Base-by-base conservation (phyloP, 768 basidiomycete species). In the Lactarius akahatsu region DNA sequence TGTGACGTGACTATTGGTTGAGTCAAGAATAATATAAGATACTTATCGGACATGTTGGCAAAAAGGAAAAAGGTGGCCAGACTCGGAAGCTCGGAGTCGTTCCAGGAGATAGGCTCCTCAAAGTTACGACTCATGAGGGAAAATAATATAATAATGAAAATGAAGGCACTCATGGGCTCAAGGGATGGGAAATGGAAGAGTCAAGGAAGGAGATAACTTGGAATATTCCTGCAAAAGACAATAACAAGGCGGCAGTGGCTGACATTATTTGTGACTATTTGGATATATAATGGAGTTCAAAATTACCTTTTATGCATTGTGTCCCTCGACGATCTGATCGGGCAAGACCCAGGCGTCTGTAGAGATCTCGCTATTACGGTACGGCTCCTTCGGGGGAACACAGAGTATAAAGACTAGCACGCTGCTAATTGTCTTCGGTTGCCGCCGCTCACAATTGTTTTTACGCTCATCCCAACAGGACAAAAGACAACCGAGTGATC, bases 241-340 rank as follows among this genome's bases (percentile, higher is more conserved):
- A 70, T 70, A 70, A 62, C 56, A 57, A 59, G 69, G 69, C 63
- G 69, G 67, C 68, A 62, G 67, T 68, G 69, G 69, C 69, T 64
- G 61, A 67, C 57, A 56, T 30, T 70, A 59, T 70, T 70, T 65
- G 16, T 13, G 9, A 0, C 0, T 69, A 13, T 70, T 70, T 70
- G 67, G 30, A 0, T 23, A 40, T 43, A 45, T 62, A 70, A 70
- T 70, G 70, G 68, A 70, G 57, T 45, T 7, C 54, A 41, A 60
- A 50, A 2, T 47, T 61, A 3, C 69, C 67, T 23, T 41, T 59
- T 65, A 38, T 26, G 67, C 41, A 2, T 6, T 1, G 16, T 10
- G 66, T 57, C 57, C 63, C 67, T 69, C 64, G 64, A 54, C 68
- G 70, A 70, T 70, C 56, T 20, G 59, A 70, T 70, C 70, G 69